A percentile compares a stretch with the other conserved stretches of the same genome.
These are phyloP conservation scores for Nothophaeocryptopus gaeumannii DNA, from an alignment of 2,329 filamentous ascomycete genomes.

Conservation along the genomic window DNA sequence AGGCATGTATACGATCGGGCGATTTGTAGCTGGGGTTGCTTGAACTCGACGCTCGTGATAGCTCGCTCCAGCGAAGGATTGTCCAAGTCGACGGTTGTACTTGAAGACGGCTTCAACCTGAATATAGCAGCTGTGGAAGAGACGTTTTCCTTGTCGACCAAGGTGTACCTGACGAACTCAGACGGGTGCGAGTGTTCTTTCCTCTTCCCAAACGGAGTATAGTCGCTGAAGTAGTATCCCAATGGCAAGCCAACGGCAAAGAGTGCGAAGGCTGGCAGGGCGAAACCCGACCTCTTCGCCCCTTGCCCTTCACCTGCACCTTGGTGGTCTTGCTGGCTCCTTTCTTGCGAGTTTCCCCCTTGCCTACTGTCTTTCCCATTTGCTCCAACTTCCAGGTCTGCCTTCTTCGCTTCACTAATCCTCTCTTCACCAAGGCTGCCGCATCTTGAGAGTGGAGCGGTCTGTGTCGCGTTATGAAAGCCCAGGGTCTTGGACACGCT, in stretches of 20 bases:
- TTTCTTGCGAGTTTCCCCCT: not conserved
- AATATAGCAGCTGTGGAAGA: constrained; percentile 69
- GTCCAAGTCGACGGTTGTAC: constrained; percentile 18
- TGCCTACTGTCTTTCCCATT: not conserved
- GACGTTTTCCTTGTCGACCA: constrained; percentile 60
- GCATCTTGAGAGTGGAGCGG: constrained; percentile 5
- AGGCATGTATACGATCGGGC: constrained; percentile 88
- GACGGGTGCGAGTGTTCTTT: constrained; percentile 8
- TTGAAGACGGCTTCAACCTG: constrained; percentile 52
- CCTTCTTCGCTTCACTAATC: constrained; percentile 1
- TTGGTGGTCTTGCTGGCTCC: constrained; percentile 6
- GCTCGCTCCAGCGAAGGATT: constrained; percentile 45
- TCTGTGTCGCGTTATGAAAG: too few species aligned
- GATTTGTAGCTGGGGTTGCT: constrained; percentile 92
- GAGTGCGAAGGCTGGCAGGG: constrained; percentile 21
- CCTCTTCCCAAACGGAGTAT: constrained; percentile 2
- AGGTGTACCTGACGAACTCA: constrained; percentile 51
- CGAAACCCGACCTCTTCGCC: constrained; percentile 6
- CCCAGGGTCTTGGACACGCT: too few species aligned
- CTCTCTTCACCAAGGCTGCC: constrained; percentile 3
- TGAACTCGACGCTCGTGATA: constrained; percentile 86
- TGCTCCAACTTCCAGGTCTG: not conserved
- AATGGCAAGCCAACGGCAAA: constrained; percentile 23
- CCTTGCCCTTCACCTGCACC: constrained; percentile 1
- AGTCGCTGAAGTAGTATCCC: constrained; percentile 22